These are phyloP conservation scores for Agarophyton chilense DNA, from an alignment of 23 red algal genomes.

Conservation along the genomic window DNA sequence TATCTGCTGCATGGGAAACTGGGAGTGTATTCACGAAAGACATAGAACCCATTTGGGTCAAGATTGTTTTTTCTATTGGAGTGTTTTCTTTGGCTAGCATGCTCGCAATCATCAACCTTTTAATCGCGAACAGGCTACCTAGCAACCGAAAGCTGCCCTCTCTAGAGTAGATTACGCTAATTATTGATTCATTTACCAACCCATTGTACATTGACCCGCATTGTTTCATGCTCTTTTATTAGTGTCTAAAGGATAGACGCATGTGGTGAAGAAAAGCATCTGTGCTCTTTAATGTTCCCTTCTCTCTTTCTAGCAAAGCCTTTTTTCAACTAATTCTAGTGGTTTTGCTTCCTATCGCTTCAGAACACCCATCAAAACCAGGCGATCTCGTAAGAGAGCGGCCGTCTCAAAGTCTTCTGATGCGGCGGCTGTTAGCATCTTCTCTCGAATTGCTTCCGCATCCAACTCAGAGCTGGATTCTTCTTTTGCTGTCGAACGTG, in stretches of 20 bases:
- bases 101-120: background rate
- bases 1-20: slow-evolving; percentile 17
- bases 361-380: slow-evolving; percentile 1
- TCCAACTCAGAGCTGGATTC: background rate
- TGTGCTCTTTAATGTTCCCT: no score
- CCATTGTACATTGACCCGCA: background rate
- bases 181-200: no score
- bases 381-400: slow-evolving; percentile 64
- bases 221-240: background rate
- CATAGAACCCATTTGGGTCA: background rate
- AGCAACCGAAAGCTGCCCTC: no score
- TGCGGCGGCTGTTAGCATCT: slow-evolving; percentile 66
- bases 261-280: no score
- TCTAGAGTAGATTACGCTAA: no score
- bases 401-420: slow-evolving; percentile 77
- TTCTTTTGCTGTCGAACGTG: background rate
- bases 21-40: background rate
- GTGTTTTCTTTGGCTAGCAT: background rate
- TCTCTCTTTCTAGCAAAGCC: no score
- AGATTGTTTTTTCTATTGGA: slow-evolving; percentile 11
- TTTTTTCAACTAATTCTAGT: no score
- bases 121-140: slow-evolving; percentile 6
- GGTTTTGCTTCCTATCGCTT: no score
- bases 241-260: background rate
- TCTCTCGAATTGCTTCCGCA: slow-evolving; percentile 4